Conservation (phyloP, 805 yeast species). For the Zygotorulaspora sp. region DNA sequence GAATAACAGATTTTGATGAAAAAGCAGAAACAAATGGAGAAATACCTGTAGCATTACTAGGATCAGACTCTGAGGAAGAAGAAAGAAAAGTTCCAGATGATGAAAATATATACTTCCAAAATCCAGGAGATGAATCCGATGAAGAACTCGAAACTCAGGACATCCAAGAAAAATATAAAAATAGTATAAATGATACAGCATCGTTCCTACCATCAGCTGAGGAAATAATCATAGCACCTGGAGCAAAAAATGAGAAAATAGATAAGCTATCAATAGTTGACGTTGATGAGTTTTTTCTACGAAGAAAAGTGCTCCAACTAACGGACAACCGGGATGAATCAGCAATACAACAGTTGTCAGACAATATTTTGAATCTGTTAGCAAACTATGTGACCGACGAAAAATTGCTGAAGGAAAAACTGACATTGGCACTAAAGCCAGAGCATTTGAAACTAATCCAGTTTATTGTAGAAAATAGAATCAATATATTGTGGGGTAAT, state of each 20-base stretch:
- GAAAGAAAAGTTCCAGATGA: constrained; percentile 9
- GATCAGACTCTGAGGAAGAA: constrained; percentile 42
- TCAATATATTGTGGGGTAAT: constrained; percentile 51
- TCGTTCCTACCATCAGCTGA: constrained; percentile 13
- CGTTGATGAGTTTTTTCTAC: constrained; percentile 51
- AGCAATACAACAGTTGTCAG: constrained; percentile 39
- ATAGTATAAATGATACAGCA: constrained; percentile 7
- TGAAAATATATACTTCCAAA: constrained; percentile 16
- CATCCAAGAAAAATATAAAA: constrained; percentile 18
- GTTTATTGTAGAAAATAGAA: constrained; percentile 47
- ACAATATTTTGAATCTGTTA: constrained; percentile 40
- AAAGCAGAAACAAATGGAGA: constrained; percentile 19
- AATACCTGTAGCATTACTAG: constrained; percentile 42
- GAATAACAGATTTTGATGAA: constrained; percentile 48
- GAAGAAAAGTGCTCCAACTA: constrained; percentile 42
- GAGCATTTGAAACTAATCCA: constrained; percentile 50
- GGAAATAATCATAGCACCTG: constrained; percentile 12
- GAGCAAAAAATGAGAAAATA: constrained; percentile 1
- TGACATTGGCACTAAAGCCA: constrained; percentile 49
- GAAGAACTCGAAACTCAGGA: constrained; percentile 24
- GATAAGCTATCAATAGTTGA: constrained; percentile 35
- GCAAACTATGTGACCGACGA: constrained; percentile 35
- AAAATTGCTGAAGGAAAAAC: constrained; percentile 48
- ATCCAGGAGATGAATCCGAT: constrained; percentile 20
- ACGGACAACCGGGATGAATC: constrained; percentile 38